Evolutionary conservation across 2,329 filamentous ascomycete species (phyloP).

Genomic region (Pseudogymnoascus sp.): DNA sequence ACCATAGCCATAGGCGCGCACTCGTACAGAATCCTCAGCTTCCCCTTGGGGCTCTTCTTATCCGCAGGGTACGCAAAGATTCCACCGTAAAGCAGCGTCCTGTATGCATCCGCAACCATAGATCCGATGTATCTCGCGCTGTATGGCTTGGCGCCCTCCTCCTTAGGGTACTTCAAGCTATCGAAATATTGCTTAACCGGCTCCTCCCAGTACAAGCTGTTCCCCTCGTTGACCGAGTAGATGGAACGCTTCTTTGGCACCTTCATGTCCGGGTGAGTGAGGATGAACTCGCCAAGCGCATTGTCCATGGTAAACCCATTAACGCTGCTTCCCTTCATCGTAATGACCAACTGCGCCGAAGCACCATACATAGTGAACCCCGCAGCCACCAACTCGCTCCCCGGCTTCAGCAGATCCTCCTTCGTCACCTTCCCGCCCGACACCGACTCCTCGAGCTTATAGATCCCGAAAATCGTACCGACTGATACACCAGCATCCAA

Average conservation of each 20-base stretch:
- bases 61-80: slow-evolving; percentile 97
- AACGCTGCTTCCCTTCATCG: slow-evolving; percentile 84
- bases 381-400: slow-evolving; percentile 81
- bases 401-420: slow-evolving; percentile 81
- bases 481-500: slow-evolving; percentile 95
- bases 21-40: slow-evolving; percentile 94
- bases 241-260: slow-evolving; percentile 74
- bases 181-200: slow-evolving; percentile 81
- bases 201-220: slow-evolving; percentile 93
- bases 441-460: slow-evolving; percentile 64
- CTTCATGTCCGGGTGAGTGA: slow-evolving; percentile 90
- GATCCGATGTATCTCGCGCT: slow-evolving; percentile 90
- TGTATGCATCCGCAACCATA: slow-evolving; percentile 98
- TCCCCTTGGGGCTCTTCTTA: slow-evolving; percentile 97
- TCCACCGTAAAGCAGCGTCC: slow-evolving; percentile 88
- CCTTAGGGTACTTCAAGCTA: slow-evolving; percentile 70
- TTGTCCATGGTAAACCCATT: slow-evolving; percentile 98
- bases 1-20: slow-evolving; percentile 98
- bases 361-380: slow-evolving; percentile 99
- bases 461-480: slow-evolving; percentile 92
- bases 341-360: slow-evolving; percentile 91
- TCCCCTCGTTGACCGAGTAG: slow-evolving; percentile 98
- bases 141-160: slow-evolving; percentile 73
- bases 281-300: slow-evolving; percentile 94
- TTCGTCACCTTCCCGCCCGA: slow-evolving; percentile 57